Evolutionary conservation across 1,139 yeast genomes (phyloP), one percentile per base, ranked within the genome.

Genomic region (Geotrichum histeridarum): DNA sequence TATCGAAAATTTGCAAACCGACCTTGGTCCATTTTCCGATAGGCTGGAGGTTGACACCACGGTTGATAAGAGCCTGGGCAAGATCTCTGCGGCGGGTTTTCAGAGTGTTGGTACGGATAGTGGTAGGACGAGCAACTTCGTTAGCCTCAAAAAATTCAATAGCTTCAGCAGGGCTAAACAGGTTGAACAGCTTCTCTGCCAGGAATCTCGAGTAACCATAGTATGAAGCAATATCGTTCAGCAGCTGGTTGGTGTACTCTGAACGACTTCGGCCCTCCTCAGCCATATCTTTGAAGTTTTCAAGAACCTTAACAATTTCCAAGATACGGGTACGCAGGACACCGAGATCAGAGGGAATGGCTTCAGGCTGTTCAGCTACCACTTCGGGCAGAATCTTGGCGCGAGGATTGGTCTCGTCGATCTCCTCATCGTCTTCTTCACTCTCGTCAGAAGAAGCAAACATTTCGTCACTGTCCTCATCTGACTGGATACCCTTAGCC

Each of bases 11-110:
- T 72, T 94, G 99, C 62, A 94, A 77, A 59, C 99, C 99, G 50
- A 93, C 98, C 73, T 93, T 94, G 35, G 98, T 90, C 99, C 99
- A 94, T 41, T 88, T 77, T 46, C 98, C 98, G 65, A 94, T 89
- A 48, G 98, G 98, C 72, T 94, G 97, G 63, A 94, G 77, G 70
- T 93, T 94, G 57, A 93, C 99, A 67, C 99, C 99, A 68, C 97
- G 83, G 73, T 91, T 93, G 54, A 93, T 96, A 60, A 94, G 79
- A 12, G 93, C 83, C 71, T 94, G 99, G 1, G 97, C 97, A 64
- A 94, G 79, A 66, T 94, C 98, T 70, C 99, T 82, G 72, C 99
- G 86, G 73, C 96, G 84, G 4, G 98, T 87, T 67, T 86, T 87
- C 61, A 94, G 77, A 30, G 99, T 94, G 72, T 94, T 94, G 39